Percentiles rank a stretch among this genome's conserved stretches.
Evolutionary conservation across 495 filamentous ascomycete genomes (phyloP).

Genomic region (Lophium mytilinum): DNA sequence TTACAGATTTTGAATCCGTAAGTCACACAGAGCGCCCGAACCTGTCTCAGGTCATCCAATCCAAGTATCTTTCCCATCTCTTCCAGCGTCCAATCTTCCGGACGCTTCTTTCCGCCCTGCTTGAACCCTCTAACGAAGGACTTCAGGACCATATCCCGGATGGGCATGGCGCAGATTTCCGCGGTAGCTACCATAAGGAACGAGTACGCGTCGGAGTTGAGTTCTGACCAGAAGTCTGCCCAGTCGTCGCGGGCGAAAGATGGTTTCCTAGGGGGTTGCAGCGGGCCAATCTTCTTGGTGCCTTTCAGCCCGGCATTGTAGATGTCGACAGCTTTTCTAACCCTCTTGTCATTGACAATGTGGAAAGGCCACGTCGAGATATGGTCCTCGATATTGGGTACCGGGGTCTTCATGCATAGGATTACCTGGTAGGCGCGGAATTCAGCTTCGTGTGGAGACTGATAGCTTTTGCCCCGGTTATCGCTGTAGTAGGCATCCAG

Average conservation of each 20-base stretch:
- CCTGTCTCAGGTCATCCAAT: constrained; percentile 68
- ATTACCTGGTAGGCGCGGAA: constrained; percentile 87
- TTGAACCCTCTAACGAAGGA: constrained; percentile 54
- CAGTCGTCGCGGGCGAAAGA: constrained; percentile 56
- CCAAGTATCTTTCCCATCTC: constrained; percentile 58
- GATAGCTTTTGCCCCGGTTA: constrained; percentile 49
- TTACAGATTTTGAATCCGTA: constrained; percentile 57
- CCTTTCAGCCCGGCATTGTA: constrained; percentile 61
- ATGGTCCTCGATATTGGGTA: constrained; percentile 62
- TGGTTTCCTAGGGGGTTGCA: constrained; percentile 48
- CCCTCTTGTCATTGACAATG: constrained; percentile 46
- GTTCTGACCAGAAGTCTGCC: constrained; percentile 63
- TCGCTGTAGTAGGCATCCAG: constrained; percentile 70
- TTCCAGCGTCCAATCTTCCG: constrained; percentile 63
- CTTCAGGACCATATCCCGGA: constrained; percentile 70
- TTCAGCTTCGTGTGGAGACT: constrained; percentile 70
- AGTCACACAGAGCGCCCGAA: constrained; percentile 57
- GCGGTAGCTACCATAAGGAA: constrained; percentile 93
- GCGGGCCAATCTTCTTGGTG: constrained; percentile 54
- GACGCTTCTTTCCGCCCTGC: constrained; percentile 40
- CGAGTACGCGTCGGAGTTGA: constrained; percentile 61
- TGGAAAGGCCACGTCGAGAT: constrained; percentile 63
- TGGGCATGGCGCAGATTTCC: constrained; percentile 76
- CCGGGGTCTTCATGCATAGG: constrained; percentile 63
- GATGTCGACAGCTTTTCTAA: constrained; percentile 59